A percentile compares a stretch with the other conserved stretches of the same genome.
Evolutionary conservation across 257 asterid species (phyloP).

Genomic region (Ballota nigra): DNA sequence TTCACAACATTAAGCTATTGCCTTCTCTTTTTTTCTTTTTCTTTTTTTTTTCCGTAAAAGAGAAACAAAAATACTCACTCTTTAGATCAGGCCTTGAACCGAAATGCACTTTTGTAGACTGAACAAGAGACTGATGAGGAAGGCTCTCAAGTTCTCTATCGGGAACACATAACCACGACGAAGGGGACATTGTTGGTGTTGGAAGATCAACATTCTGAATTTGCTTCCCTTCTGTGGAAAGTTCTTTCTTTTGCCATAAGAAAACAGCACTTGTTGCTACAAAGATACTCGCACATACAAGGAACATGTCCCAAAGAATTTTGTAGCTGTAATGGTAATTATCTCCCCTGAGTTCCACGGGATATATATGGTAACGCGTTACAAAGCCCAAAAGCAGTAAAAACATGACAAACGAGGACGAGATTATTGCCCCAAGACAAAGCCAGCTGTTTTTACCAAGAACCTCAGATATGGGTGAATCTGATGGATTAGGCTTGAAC

Average conservation of each 20-base stretch:
- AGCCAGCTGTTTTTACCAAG: constrained; percentile 61
- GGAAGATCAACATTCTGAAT: constrained; percentile 36
- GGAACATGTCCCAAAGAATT: constrained; percentile 49
- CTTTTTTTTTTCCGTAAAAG: too few species aligned
- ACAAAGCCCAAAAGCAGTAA: constrained; percentile 47
- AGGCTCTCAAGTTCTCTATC: constrained; percentile 61
- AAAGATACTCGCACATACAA: constrained; percentile 41
- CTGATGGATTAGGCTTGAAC: constrained; percentile 38
- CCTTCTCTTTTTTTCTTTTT: too few species aligned
- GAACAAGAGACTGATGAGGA: constrained; percentile 55
- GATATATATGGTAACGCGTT: constrained; percentile 49
- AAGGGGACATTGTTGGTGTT: not conserved
- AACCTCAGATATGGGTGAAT: constrained; percentile 40
- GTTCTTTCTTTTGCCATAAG: constrained; percentile 42
- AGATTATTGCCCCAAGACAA: constrained; percentile 56
- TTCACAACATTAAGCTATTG: too few species aligned
- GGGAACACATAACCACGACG: constrained; percentile 15
- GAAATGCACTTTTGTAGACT: constrained; percentile 50
- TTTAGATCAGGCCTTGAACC: constrained; percentile 60
- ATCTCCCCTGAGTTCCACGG: constrained; percentile 41
- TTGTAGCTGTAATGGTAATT: constrained; percentile 52
- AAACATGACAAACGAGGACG: constrained; percentile 51
- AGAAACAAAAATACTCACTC: constrained; percentile 34
- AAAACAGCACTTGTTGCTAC: constrained; percentile 44
- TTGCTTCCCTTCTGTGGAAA: constrained; percentile 21